These are phyloP conservation scores for Cocos nucifera DNA, from an alignment of 176 grass and related monocot genomes.

Conservation along the genomic window DNA sequence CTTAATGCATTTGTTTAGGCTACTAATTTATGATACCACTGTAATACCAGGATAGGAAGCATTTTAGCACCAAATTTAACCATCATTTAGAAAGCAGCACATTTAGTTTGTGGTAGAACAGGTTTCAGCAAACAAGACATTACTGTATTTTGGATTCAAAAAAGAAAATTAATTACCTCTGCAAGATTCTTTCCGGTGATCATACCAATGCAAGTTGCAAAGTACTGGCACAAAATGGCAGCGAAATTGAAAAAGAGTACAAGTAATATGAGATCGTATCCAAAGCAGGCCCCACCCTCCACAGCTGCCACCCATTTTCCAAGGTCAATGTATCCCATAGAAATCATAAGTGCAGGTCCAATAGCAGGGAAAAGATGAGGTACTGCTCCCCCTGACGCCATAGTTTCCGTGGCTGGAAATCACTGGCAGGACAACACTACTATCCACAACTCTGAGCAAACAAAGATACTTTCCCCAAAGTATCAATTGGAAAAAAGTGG, in stretches of 20 bases:
- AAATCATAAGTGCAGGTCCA: constrained; percentile 71
- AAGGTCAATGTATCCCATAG: constrained; percentile 85
- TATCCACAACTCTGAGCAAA: too few species aligned
- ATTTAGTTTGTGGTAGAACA: too few species aligned
- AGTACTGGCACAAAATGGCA: constrained; percentile 82
- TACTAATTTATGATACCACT: too few species aligned
- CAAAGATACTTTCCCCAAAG: too few species aligned
- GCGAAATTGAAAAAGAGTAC: constrained; percentile 75
- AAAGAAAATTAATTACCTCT: constrained; percentile 35
- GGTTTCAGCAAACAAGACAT: too few species aligned
- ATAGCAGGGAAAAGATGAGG: constrained; percentile 55
- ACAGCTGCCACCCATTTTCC: constrained; percentile 77
- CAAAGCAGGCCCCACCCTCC: constrained; percentile 62
- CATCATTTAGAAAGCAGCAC: too few species aligned
- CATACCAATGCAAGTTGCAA: constrained; percentile 68
- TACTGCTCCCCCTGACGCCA: constrained; percentile 10
- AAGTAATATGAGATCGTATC: constrained; percentile 60
- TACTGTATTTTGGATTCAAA: too few species aligned
- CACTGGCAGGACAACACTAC: too few species aligned
- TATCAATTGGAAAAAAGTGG: too few species aligned
- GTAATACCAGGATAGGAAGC: too few species aligned
- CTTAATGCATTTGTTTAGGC: too few species aligned
- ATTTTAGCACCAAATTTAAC: too few species aligned
- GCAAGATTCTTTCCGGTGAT: constrained; percentile 75
- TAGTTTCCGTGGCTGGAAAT: constrained; percentile 25